Base-by-base conservation (phyloP, 352 stramenopile species). In the Globisporangium mamillatum region DNA sequence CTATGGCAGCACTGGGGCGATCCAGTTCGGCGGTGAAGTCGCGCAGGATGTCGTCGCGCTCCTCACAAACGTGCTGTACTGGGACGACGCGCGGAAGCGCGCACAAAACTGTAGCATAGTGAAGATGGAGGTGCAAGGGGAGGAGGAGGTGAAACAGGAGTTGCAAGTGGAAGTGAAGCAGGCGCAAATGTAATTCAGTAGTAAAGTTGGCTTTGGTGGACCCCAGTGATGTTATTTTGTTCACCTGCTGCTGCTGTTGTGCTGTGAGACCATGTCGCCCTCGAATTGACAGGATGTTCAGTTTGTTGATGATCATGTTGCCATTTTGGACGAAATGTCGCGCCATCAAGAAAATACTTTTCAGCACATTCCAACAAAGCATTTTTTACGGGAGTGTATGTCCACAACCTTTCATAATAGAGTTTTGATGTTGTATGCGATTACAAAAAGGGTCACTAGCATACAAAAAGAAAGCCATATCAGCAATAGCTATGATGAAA, bases 1-100 rank as follows among this genome's bases (percentile, higher is more conserved):
- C 34, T 96, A 96, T 60, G 70, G 83, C 8, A 74, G 76, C 20
- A 82, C 77, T 0, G 75, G 73, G 18, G 84, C 80, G 24, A 92
- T 96, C 65, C 79, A 91, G 73, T 96, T 96, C 59, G 85, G 85
- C 48, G 75, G 80, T 20, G 77, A 91, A 67, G 85, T 96, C 3
- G 86, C 88, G 10, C 86, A 92, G 60, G 87, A 96, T 61, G 84
- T 96, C 5, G 84, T 94, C 24, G 62, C 78, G 7, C 61, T 93
- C 24, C 77, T 96, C 32, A 81, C 82, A 8, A 82, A 86, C 44
- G 54, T 96, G 48, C 70, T 96, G 60, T 68, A 78, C 44, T 94
- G 86, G 86, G 77, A 96, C 58, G 68, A 75, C n/a, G 66, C 60
- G 14, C 79, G 83, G 44, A 87, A 87, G 71, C 75, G 82, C 66